Percentiles rank a stretch among this genome's conserved stretches.
phyloP scores from a whole-genome alignment of 768 basidiomycete species.

The Pleurotus citrinopileatus region DNA sequence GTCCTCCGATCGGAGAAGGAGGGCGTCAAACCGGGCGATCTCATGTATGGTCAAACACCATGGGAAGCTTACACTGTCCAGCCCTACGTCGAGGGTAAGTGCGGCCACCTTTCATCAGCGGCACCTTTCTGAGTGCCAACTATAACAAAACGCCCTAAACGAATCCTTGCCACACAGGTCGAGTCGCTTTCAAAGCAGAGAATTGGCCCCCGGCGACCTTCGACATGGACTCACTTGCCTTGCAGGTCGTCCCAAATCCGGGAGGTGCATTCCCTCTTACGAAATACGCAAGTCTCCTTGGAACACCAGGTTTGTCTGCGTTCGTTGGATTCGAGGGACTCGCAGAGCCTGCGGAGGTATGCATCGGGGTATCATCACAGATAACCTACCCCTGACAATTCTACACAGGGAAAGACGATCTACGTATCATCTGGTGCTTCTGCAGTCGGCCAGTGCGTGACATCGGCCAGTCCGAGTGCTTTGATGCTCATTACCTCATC shows the following conservation, averaged over 20 bases:
- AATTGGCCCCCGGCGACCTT: conserved; percentile 17
- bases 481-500: not conserved
- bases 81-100: conserved; percentile 18
- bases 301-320: conserved; percentile 26
- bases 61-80: conserved; percentile 21
- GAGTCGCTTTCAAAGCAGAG: conserved; percentile 14
- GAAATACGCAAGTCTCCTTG: conserved; percentile 17
- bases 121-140: too few species aligned
- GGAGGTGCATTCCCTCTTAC: conserved; percentile 20
- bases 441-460: conserved; percentile 18
- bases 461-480: not conserved
- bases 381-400: not conserved
- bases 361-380: not conserved
- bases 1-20: conserved; percentile 31
- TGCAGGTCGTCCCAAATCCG: conserved; percentile 20
- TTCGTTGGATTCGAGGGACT: conserved; percentile 24
- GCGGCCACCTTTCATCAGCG: too few species aligned
- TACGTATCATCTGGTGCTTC: conserved; percentile 21
- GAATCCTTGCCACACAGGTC: conserved; percentile 10
- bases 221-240: conserved; percentile 19
- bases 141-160: too few species aligned
- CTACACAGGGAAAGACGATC: conserved; percentile 20
- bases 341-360: conserved; percentile 17
- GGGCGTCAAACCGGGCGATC: conserved; percentile 22
- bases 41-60: conserved; percentile 26